Evolutionary conservation across 1,139 yeast genomes (phyloP).

Genomic region (Kurtzmaniella quercitrusa): DNA sequence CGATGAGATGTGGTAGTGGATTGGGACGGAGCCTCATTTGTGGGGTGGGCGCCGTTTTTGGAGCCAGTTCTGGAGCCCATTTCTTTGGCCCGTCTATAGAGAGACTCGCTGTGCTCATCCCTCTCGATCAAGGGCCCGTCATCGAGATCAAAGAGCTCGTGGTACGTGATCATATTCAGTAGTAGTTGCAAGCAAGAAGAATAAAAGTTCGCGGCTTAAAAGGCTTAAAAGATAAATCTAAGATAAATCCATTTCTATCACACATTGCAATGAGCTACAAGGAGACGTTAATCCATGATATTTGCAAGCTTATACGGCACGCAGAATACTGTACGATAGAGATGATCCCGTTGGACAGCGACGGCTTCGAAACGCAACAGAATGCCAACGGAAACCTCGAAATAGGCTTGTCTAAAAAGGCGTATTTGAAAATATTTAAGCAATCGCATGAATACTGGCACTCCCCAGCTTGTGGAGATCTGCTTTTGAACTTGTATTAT

Average conservation of each 20-base stretch:
- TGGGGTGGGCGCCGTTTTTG: not conserved
- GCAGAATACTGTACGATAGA: conserved; percentile 12
- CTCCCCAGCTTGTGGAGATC: not conserved
- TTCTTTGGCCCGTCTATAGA: conserved; percentile 1
- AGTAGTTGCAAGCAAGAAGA: not conserved
- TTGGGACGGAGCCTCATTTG: not conserved
- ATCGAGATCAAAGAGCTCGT: conserved; percentile 5
- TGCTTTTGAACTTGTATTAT: conserved; percentile 9
- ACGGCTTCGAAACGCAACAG: conserved; percentile 10
- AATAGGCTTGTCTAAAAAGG: conserved; percentile 30
- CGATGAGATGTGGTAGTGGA: not conserved
- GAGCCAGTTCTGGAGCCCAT: not conserved
- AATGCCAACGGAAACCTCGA: conserved; percentile 19
- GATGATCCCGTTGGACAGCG: conserved; percentile 15
- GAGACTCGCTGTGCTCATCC: conserved; percentile 1
- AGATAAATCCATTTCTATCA: not conserved
- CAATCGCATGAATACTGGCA: conserved; percentile 35
- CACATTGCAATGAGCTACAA: not conserved
- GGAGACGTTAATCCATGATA: conserved; percentile 1
- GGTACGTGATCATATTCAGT: not conserved
- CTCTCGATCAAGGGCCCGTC: conserved; percentile 3
- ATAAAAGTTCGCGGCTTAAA: not conserved
- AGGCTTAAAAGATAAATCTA: not conserved
- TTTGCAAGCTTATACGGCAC: conserved; percentile 1
- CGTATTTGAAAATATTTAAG: conserved; percentile 29